These are phyloP conservation scores for Fragaria ananassa DNA, from an alignment of 306 rosid genomes.

Conservation along the genomic window DNA sequence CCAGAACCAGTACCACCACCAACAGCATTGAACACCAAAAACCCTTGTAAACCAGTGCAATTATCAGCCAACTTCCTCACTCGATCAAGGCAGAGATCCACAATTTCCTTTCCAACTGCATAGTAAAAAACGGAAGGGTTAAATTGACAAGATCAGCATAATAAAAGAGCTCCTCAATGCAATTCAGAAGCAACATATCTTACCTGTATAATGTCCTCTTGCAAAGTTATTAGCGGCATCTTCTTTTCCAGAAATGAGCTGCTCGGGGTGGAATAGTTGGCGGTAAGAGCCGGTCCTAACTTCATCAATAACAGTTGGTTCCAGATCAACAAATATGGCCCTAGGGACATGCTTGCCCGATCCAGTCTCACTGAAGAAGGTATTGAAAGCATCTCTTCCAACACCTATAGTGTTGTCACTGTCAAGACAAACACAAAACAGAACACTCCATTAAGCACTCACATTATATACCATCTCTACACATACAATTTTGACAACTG, in stretches of 20 bases:
- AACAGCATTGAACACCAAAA: slow-evolving; percentile 89
- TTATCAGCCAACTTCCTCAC: slow-evolving; percentile 90
- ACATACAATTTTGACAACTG: not conserved
- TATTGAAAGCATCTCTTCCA: slow-evolving; percentile 90
- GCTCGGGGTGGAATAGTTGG: slow-evolving; percentile 94
- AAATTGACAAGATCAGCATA: not conserved
- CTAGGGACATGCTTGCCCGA: slow-evolving; percentile 94
- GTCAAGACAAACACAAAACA: slow-evolving; percentile 20
- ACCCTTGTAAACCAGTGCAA: slow-evolving; percentile 96
- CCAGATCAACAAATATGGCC: slow-evolving; percentile 90
- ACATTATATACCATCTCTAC: not conserved
- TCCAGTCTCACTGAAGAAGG: slow-evolving; percentile 96
- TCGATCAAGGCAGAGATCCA: slow-evolving; percentile 94
- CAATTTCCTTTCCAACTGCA: slow-evolving; percentile 84
- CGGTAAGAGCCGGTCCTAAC: slow-evolving; percentile 78
- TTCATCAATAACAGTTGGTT: slow-evolving; percentile 96
- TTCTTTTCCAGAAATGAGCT: slow-evolving; percentile 95
- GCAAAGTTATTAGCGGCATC: slow-evolving; percentile 99
- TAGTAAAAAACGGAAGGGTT: not conserved
- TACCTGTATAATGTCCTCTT: slow-evolving; percentile 88
- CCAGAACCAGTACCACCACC: slow-evolving; percentile 99
- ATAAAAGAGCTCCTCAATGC: not conserved
- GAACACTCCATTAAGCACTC: slow-evolving; percentile 8
- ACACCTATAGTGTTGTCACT: slow-evolving; percentile 68
- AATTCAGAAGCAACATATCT: not conserved